Evolutionary conservation across 1,139 yeast species (phyloP).

Genomic region (Pichia sp.): DNA sequence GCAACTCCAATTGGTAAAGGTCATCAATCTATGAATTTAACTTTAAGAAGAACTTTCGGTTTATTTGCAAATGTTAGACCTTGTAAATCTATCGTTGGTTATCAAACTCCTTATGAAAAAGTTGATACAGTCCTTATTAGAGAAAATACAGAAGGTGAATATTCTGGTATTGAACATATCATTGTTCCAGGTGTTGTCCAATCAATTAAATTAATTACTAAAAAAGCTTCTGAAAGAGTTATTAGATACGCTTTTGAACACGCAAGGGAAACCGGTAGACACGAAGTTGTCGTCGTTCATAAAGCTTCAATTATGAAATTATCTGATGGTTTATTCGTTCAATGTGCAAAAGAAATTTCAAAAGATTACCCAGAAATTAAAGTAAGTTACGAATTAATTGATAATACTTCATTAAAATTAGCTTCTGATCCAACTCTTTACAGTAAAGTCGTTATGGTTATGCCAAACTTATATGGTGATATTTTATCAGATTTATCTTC

Average conservation of each 20-base stretch:
- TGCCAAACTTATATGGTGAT: slow-evolving; percentile 99
- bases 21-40: slow-evolving; percentile 94
- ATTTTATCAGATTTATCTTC: slow-evolving; percentile 96
- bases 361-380: slow-evolving; percentile 88
- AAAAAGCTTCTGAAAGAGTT: slow-evolving; percentile 92
- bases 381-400: slow-evolving; percentile 81
- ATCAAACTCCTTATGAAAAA: slow-evolving; percentile 87
- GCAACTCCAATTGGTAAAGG: slow-evolving; percentile 99
- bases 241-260: slow-evolving; percentile 95
- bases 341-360: slow-evolving; percentile 83
- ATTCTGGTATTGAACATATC: slow-evolving; percentile 97
- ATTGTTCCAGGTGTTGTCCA: slow-evolving; percentile 98
- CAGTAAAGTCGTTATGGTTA: slow-evolving; percentile 86
- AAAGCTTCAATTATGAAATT: slow-evolving; percentile 98
- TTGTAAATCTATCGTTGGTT: slow-evolving; percentile 88
- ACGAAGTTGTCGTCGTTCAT: slow-evolving; percentile 90
- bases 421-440: slow-evolving; percentile 85
- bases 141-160: slow-evolving; percentile 99
- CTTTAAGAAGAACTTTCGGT: slow-evolving; percentile 94
- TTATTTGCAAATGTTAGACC: slow-evolving; percentile 97
- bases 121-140: slow-evolving; percentile 95
- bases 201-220: slow-evolving; percentile 94
- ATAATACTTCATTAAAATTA: slow-evolving; percentile 88
- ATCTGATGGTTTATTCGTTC: slow-evolving; percentile 93
- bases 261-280: slow-evolving; percentile 84